Conservation (phyloP, 225 moss, liverwort and hornwort genomes). For the Asterella californica region DNA sequence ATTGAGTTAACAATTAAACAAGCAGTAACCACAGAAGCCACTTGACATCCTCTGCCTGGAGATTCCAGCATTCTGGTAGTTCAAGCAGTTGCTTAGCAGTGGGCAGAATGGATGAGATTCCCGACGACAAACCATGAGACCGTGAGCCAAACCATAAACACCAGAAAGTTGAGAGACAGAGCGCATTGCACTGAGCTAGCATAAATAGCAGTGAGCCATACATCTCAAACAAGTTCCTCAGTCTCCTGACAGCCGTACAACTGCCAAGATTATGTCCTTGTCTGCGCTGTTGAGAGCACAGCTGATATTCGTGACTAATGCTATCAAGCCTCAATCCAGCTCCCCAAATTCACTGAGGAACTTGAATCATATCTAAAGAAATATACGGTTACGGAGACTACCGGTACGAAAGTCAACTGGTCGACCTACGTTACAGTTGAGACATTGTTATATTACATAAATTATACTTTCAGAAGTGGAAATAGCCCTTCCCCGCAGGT, state of each 20-base stretch:
- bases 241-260: slow-evolving; percentile 9
- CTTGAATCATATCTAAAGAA: slow-evolving; percentile 15
- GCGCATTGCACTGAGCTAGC: background rate
- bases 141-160: background rate
- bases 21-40: background rate
- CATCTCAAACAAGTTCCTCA: background rate
- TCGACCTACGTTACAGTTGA: slow-evolving; percentile 8
- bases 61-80: background rate
- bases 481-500: slow-evolving; percentile 13
- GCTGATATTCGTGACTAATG: slow-evolving; percentile 9
- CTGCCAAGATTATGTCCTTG: slow-evolving; percentile 10
- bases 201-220: background rate
- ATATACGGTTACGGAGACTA: slow-evolving; percentile 9
- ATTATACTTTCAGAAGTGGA: slow-evolving; percentile 16
- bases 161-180: background rate
- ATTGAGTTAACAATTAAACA: background rate
- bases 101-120: background rate
- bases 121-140: background rate
- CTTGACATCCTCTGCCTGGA: background rate
- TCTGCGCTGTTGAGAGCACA: slow-evolving; percentile 3
- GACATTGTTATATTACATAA: slow-evolving; percentile 20
- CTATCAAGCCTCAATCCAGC: background rate
- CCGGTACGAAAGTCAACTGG: background rate
- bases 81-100: background rate
- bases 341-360: slow-evolving; percentile 7